Percentiles rank a stretch among this genome's conserved stretches.
These are phyloP conservation scores for Lagenidium sp. DNA, from an alignment of 352 stramenopile genomes.

Conservation along the genomic window DNA sequence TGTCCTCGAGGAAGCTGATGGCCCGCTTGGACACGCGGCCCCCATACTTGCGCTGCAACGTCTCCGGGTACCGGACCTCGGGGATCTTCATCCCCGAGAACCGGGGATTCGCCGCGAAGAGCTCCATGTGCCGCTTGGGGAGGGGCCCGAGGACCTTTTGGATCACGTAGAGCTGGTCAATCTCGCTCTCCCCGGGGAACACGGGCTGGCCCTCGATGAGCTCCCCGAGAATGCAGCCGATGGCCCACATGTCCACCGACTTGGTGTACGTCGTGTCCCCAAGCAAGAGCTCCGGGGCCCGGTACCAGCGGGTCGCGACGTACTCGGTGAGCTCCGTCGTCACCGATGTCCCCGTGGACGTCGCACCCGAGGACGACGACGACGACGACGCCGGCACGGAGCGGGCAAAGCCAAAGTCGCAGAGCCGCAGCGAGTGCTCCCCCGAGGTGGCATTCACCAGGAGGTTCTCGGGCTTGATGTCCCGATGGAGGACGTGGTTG, in stretches of 20 bases:
- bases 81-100: slow-evolving; percentile 92
- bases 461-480: slow-evolving; percentile 99
- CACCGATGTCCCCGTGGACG: too few species aligned
- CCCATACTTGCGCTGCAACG: slow-evolving; percentile 86
- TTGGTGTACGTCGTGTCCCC: slow-evolving; percentile 98
- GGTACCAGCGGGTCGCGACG: slow-evolving; percentile 98
- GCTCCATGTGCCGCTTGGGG: slow-evolving; percentile 86
- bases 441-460: slow-evolving; percentile 93
- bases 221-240: slow-evolving; percentile 98
- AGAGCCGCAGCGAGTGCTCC: slow-evolving; percentile 96
- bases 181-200: slow-evolving; percentile 98
- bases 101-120: slow-evolving; percentile 87
- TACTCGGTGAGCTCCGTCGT: slow-evolving; percentile 96
- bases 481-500: slow-evolving; percentile 95
- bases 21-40: slow-evolving; percentile 80
- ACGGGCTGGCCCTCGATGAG: slow-evolving; percentile 95
- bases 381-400: slow-evolving; percentile 48
- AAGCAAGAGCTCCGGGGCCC: slow-evolving; percentile 98
- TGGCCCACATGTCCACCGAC: slow-evolving; percentile 93
- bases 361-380: slow-evolving; percentile 24
- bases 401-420: slow-evolving; percentile 96
- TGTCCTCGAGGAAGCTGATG: slow-evolving; percentile 70
- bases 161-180: slow-evolving; percentile 99
- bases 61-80: slow-evolving; percentile 89
- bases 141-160: slow-evolving; percentile 98